phyloP scores from a whole-genome alignment of 331 rosid genomes.

The Pyracantha coccinea region DNA sequence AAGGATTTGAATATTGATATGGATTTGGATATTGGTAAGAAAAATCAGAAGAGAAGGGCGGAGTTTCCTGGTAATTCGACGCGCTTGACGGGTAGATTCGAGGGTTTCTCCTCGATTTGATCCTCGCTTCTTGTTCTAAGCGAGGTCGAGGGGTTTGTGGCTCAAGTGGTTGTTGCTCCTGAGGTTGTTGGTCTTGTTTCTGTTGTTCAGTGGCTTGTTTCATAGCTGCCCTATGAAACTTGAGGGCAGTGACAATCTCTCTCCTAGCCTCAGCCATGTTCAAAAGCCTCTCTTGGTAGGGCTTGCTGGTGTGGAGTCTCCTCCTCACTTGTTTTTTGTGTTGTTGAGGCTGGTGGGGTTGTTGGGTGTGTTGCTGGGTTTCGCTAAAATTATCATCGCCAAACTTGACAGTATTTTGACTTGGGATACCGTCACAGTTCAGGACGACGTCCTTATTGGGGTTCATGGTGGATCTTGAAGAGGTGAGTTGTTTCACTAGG shows the following conservation, averaged over 20 bases:
- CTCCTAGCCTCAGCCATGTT: conserved; percentile 95
- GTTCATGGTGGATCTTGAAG: conserved; percentile 48
- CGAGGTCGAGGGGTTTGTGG: conserved; percentile 13
- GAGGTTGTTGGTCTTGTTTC: conserved; percentile 25
- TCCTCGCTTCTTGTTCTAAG: conserved; percentile 36
- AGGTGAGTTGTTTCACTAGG: conserved; percentile 55
- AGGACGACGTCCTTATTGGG: conserved; percentile 12
- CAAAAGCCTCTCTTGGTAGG: conserved; percentile 70
- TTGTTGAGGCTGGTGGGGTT: conserved; percentile 37
- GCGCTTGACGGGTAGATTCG: conserved; percentile 45
- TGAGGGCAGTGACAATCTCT: conserved; percentile 87
- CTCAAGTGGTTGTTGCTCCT: conserved; percentile 18
- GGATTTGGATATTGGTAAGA: conserved; percentile 13
- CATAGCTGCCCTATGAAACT: conserved; percentile 85
- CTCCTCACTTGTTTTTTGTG: conserved; percentile 81
- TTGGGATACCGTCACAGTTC: conserved; percentile 7
- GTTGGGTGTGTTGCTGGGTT: conserved; percentile 17
- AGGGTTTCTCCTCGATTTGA: conserved; percentile 47
- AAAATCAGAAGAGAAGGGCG: conserved; percentile 27
- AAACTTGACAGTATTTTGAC: conserved; percentile 18
- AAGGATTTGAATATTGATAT: conserved; percentile 25
- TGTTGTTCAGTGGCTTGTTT: conserved; percentile 61
- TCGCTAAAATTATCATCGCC: conserved; percentile 22
- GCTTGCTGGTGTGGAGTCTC: conserved; percentile 65
- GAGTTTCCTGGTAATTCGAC: conserved; percentile 18